A percentile compares a stretch with the other conserved stretches of the same genome.
Evolutionary conservation across 805 yeast genomes (phyloP).

Genomic region (Ogataea henricii): DNA sequence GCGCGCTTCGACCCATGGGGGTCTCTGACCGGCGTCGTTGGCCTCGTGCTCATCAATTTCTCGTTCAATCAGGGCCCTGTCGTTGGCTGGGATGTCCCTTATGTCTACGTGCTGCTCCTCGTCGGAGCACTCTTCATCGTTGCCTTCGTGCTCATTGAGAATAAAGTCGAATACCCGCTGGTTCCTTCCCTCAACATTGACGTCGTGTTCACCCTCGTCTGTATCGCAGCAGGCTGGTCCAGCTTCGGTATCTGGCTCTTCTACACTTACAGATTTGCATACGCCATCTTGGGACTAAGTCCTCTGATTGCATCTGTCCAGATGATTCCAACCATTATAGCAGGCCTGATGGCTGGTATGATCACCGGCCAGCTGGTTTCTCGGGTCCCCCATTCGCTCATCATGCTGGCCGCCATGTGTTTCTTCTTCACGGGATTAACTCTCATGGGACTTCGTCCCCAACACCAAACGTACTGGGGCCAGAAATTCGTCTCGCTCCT

Average conservation of each 20-base stretch:
- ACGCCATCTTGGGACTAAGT: constrained; percentile 51
- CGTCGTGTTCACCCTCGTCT: constrained; percentile 48
- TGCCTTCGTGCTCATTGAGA: constrained; percentile 52
- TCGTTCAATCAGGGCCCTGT: constrained; percentile 77
- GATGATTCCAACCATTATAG: constrained; percentile 47
- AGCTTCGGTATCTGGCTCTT: constrained; percentile 75
- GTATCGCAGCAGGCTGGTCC: constrained; percentile 71
- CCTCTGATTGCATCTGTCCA: constrained; percentile 50
- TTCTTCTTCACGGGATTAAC: constrained; percentile 58
- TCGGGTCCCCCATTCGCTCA: constrained; percentile 48
- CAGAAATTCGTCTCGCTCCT: constrained; percentile 57
- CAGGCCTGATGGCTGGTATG: constrained; percentile 42
- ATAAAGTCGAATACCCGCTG: constrained; percentile 34
- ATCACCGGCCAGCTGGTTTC: constrained; percentile 32
- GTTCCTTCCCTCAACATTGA: constrained; percentile 44
- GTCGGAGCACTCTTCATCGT: constrained; percentile 47
- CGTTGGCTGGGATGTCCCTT: constrained; percentile 64
- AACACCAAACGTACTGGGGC: constrained; percentile 59
- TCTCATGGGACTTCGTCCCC: constrained; percentile 58
- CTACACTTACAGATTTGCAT: constrained; percentile 55
- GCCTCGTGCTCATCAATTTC: constrained; percentile 64
- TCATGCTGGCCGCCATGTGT: constrained; percentile 51
- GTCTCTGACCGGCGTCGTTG: constrained; percentile 56
- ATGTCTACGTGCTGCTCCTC: constrained; percentile 57
- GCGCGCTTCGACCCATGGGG: constrained; percentile 52